Evolutionary conservation across 2,329 filamentous ascomycete species (phyloP).

Genomic region (Paraconiothyrium brasiliense): DNA sequence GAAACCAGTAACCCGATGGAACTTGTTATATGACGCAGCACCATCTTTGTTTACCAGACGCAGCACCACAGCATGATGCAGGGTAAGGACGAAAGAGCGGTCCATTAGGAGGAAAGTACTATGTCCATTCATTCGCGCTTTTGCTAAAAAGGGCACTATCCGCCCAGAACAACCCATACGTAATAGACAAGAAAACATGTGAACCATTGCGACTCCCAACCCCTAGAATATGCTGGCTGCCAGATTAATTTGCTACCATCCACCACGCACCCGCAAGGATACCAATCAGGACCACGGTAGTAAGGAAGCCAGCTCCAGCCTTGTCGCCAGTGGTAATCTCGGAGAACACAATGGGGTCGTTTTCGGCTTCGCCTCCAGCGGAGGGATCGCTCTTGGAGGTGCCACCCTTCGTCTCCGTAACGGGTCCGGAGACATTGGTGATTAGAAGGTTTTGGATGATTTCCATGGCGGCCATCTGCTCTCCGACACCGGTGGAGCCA

Average conservation of each 20-base stretch:
- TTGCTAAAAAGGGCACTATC: constrained; percentile 3
- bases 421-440: constrained; percentile 39
- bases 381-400: constrained; percentile 59
- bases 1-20: too few species aligned
- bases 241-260: constrained; percentile 54
- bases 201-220: constrained; percentile 1
- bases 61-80: neutral
- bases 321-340: constrained; percentile 68
- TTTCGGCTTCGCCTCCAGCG: constrained; percentile 47
- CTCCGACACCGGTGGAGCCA: constrained; percentile 62
- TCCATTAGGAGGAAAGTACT: neutral
- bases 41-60: too few species aligned
- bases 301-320: constrained; percentile 74
- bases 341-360: constrained; percentile 39
- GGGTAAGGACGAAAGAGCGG: too few species aligned
- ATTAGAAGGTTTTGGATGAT: constrained; percentile 60
- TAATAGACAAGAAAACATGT: constrained; percentile 12
- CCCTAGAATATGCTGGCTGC: constrained; percentile 1
- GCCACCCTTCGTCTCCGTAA: constrained; percentile 63
- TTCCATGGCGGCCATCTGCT: constrained; percentile 68
- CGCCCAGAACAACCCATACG: neutral
- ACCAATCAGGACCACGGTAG: constrained; percentile 64
- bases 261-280: constrained; percentile 66
- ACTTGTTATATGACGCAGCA: too few species aligned
- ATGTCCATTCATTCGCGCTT: constrained; percentile 3